Conservation (phyloP, 2,329 filamentous ascomycete species). For the Fusarium floridanum region DNA sequence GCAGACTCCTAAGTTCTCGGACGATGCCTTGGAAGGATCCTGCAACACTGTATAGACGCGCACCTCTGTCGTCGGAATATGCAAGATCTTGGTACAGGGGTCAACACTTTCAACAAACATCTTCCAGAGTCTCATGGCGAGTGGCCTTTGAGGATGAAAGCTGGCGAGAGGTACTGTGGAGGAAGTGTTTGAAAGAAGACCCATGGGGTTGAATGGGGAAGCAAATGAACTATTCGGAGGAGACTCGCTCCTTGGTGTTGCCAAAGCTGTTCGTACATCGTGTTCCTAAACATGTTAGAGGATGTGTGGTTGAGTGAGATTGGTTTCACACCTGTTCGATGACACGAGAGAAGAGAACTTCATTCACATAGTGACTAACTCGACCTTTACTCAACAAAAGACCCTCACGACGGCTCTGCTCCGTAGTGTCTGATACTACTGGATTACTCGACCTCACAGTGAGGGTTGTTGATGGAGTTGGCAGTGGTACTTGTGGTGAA, state of each 20-base stretch:
- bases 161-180: conserved; percentile 27
- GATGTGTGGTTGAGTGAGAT: fast-evolving
- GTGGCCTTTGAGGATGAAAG: conserved; percentile 44
- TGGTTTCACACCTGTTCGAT: conserved; percentile 49
- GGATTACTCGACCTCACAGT: neutral
- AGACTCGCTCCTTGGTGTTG: conserved; percentile 32
- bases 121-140: conserved; percentile 50
- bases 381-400: conserved; percentile 51
- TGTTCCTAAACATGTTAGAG: conserved; percentile 34
- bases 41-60: conserved; percentile 49
- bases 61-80: conserved; percentile 50
- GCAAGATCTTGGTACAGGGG: conserved; percentile 45
- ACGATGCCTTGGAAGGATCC: conserved; percentile 43
- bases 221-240: neutral
- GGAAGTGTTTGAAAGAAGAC: conserved; percentile 48
- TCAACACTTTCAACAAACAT: conserved; percentile 49
- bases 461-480: neutral
- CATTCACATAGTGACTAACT: conserved; percentile 54
- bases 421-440: neutral
- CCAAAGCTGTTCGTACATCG: conserved; percentile 41
- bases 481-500: conserved; percentile 10
- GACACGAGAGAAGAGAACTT: conserved; percentile 51
- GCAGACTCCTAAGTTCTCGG: conserved; percentile 54
- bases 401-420: conserved; percentile 16
- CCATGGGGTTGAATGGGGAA: conserved; percentile 51